A percentile compares a stretch with the other conserved stretches of the same genome.
phyloP scores from a whole-genome alignment of 176 grass and related monocot species.

The Bromus sterilis region DNA sequence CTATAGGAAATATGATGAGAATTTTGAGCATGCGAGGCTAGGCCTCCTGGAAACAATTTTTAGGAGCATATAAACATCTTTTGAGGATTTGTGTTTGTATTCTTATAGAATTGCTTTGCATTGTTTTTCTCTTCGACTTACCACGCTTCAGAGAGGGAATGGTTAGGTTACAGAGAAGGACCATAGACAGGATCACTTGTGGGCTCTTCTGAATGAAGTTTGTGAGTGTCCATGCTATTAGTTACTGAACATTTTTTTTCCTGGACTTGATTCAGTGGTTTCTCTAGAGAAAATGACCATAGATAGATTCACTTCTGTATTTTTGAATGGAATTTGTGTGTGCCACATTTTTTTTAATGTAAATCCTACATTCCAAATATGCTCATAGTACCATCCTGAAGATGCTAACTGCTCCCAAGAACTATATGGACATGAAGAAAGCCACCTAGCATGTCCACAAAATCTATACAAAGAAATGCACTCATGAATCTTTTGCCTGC shows the following conservation, averaged over 20 bases:
- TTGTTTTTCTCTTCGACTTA: not conserved
- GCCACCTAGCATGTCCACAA: not conserved
- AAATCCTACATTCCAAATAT: not conserved
- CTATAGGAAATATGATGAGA: not conserved
- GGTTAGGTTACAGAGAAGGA: not conserved
- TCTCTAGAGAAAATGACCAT: not conserved
- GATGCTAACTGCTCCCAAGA: not conserved
- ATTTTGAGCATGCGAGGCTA: not conserved
- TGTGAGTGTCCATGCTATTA: not conserved
- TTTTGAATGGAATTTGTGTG: not conserved
- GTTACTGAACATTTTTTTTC: no score
- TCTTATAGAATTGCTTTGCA: not conserved
- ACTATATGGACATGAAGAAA: not conserved
- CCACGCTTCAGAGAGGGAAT: not conserved
- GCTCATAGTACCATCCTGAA: not conserved
- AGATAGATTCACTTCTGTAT: not conserved
- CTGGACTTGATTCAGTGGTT: no score
- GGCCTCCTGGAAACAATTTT: not conserved
- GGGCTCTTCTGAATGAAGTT: not conserved
- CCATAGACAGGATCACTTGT: not conserved
- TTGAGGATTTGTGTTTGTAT: not conserved
- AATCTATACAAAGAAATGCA: not conserved
- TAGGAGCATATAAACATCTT: not conserved
- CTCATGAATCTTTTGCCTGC: not conserved
- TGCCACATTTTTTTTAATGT: not conserved